Evolutionary conservation across 2,329 filamentous ascomycete species (phyloP), one percentile per base, ranked within the genome.

Genomic region (Claviceps paspali): DNA sequence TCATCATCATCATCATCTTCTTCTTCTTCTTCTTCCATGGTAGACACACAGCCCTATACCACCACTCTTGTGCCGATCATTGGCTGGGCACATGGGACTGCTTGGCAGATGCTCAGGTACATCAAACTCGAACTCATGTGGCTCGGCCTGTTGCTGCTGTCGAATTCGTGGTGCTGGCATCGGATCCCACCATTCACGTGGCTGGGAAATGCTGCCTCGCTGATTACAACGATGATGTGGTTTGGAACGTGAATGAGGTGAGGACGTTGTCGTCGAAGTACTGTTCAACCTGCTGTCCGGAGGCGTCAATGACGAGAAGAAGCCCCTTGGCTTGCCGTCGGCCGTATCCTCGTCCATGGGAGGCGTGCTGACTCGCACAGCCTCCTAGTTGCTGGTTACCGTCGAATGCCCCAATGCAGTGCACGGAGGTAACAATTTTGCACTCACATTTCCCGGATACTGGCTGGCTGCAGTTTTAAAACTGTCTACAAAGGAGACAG

Each of bases 71-170:
- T 67, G 61, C 29, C 55, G 61, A 30, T 50, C 50, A 47, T 70
- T 68, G 7, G 65, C 52, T 2, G 68, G 68, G 38, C 68, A 72
- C 53, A 69, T 59, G 12, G 66, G 66, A 45, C 67, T 70, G 39
- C 43, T 63, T 23, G 66, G 64, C 6, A 68, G 51, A 42, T 72
- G 68, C 42, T 70, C 64, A 2, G 66, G 64, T 9, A 70, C 43
- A 33, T 68, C 58, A 40, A 72, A 69, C 33, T 63, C 53, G 39
- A 72, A 71, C 4, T 41, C 36, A 17, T 38, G 39, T 7, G 37
- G 12, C 8, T 14, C n/a, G 8, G 2, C 27, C 11, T 23, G 29
- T 22, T 33, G 37, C 17, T 46, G 41, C 6, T 46, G 49, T 5
- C 48, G 47, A 5, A 38, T 31, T 4, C 45, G 38, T 5, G 48